These are phyloP conservation scores for Bromus sterilis DNA, from an alignment of 176 grass and related monocot genomes.

Conservation along the genomic window DNA sequence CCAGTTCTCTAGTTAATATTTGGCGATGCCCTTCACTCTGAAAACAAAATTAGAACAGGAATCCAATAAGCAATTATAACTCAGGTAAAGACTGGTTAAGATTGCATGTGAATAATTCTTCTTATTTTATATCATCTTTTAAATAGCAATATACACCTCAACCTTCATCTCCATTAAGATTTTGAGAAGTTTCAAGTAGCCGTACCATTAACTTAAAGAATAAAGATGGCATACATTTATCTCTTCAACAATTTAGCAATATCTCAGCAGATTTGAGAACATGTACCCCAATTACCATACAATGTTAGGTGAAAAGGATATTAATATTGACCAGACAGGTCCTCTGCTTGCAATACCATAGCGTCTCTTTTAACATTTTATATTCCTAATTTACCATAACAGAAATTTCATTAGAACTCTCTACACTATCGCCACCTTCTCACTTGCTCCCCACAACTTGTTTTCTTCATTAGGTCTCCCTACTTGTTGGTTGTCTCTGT, in stretches of 20 bases:
- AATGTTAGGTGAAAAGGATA: neutral
- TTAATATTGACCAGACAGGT: neutral
- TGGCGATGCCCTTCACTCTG: constrained; percentile 97
- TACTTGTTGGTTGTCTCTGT: neutral
- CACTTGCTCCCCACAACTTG: neutral
- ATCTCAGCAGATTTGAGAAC: neutral
- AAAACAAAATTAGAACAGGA: constrained; percentile 35
- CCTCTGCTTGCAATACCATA: neutral
- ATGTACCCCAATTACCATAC: neutral
- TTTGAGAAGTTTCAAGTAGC: neutral
- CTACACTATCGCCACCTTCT: neutral
- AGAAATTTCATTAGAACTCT: neutral
- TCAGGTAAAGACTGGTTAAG: neutral
- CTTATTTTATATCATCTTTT: neutral
- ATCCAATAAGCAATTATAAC: constrained; percentile 17
- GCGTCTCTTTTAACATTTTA: neutral
- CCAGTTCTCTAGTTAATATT: constrained; percentile 91
- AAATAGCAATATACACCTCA: neutral
- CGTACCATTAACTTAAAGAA: neutral
- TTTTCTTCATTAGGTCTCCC: neutral
- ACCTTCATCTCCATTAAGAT: neutral
- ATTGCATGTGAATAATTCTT: neutral
- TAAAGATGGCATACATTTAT: neutral
- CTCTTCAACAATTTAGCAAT: neutral
- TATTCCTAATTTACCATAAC: neutral